Conservation (phyloP, 352 stramenopile species). For the Phytophthora ramorum region DNA sequence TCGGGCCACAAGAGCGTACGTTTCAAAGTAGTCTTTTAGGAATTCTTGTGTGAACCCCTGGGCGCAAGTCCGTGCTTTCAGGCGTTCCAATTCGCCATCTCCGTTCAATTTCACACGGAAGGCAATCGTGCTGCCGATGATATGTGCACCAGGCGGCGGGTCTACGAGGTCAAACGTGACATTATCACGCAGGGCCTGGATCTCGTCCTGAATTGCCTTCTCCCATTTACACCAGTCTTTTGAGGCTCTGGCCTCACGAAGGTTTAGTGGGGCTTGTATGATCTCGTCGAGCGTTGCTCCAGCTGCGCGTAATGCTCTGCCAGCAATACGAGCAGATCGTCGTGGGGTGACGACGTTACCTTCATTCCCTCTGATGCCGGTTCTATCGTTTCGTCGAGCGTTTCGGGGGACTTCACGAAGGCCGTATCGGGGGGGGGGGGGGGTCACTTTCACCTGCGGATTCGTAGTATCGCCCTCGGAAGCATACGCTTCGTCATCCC, state of each 20-base stretch:
- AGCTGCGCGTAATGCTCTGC: too few species aligned
- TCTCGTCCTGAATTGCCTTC: conserved; percentile 4
- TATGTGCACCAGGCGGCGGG: neutral
- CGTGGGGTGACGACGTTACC: too few species aligned
- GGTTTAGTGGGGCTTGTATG: neutral
- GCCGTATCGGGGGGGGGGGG: too few species aligned
- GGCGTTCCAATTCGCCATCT: neutral
- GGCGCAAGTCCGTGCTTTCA: conserved; percentile 21
- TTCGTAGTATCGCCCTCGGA: too few species aligned
- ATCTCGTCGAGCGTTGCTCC: too few species aligned
- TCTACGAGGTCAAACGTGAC: conserved; percentile 14
- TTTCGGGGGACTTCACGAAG: too few species aligned
- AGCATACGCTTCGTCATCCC: too few species aligned
- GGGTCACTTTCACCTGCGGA: too few species aligned
- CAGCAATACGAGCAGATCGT: too few species aligned
- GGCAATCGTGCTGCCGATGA: conserved; percentile 1
- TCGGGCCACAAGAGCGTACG: conserved; percentile 7
- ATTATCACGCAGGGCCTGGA: neutral
- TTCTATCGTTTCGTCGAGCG: too few species aligned
- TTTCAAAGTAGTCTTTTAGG: conserved; percentile 21
- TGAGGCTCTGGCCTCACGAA: neutral
- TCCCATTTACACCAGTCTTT: conserved; percentile 2
- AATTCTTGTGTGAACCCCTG: conserved; percentile 20
- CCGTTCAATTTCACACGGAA: conserved; percentile 8
- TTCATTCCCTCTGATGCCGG: too few species aligned